A percentile compares a stretch with the other conserved stretches of the same genome.
Evolutionary conservation across 2,329 filamentous ascomycete species (phyloP).

Genomic region (Ustilaginoidea virens): DNA sequence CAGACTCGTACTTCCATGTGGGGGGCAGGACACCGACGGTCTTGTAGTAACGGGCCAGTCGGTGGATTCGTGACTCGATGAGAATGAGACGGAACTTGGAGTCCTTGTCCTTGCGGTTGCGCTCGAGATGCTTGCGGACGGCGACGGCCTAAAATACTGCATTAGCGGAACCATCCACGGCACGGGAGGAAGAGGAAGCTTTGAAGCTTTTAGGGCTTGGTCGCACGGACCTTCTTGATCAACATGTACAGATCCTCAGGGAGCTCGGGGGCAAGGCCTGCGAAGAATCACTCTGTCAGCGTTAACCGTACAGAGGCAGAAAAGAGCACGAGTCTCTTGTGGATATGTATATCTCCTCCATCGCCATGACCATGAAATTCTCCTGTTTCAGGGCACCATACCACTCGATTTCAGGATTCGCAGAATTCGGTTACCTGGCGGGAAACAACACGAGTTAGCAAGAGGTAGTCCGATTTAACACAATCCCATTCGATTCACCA

Average conservation of each 20-base stretch:
- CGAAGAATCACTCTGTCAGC: conserved; percentile 84
- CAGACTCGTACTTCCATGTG: conserved; percentile 98
- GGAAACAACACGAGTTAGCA: conserved; percentile 20
- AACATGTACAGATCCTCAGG: conserved; percentile 99
- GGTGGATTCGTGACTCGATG: conserved; percentile 99
- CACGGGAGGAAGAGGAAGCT: no score
- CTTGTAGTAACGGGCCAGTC: conserved; percentile 99
- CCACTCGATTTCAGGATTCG: conserved; percentile 95
- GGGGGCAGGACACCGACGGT: conserved; percentile 72
- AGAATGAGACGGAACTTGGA: conserved; percentile 99
- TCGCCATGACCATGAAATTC: conserved; percentile 10
- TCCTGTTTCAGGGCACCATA: conserved; percentile 42
- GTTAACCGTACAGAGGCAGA: conserved; percentile 79
- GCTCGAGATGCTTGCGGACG: conserved; percentile 99
- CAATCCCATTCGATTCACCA: neutral
- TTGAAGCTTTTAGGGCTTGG: no score
- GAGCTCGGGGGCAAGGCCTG: conserved; percentile 96
- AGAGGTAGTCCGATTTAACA: no score
- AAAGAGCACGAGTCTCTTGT: conserved; percentile 11
- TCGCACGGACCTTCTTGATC: conserved; percentile 90
- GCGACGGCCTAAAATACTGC: conserved; percentile 57
- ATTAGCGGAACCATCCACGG: no score
- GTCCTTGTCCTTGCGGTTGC: conserved; percentile 99
- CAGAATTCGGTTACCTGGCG: conserved; percentile 96
- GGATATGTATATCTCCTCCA: conserved; percentile 12